Evolutionary conservation across 805 yeast genomes (phyloP), one percentile per base, ranked within the genome.

Genomic region (Vanderwaltozyma yarrowii): DNA sequence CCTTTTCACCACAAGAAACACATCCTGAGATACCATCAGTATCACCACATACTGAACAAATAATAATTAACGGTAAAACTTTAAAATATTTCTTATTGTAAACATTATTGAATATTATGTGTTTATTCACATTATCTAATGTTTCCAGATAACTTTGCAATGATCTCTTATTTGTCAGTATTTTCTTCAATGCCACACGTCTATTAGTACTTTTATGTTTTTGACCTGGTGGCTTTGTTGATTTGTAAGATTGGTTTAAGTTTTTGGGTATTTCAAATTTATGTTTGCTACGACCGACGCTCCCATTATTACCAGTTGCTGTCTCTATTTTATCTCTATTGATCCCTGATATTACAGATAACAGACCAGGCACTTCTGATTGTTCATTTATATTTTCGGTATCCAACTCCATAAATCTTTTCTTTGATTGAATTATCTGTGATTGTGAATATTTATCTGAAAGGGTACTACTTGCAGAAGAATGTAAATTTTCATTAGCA

Each of bases 41-140:
- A 13, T 57, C 59, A 35, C 62, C 62, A 38, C 62, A 60, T 2
- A 58, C 54, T 19, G 64, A 58, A 44, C 64, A 59, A 21, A 52
- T 50, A 1, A 57, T 56, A 23, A 58, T 56, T 23, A 58, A 44
- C 3, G 61, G 60, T 13, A 58, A 40, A 2, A 59, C 61, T 35
- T 58, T 60, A 44, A 56, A 53, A 36, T 44, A 54, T 41, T 52
- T 56, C 35, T 58, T 56, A 37, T 55, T 58, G 41, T 54, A 53
- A 23, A 56, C 57, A 37, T 54, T 54, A 31, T 49, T 47, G 36
- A 49, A 54, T 9, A 60, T 52, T 24, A 55, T 47, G 35, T 56
- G 55, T 35, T 49, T 51, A 34, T 49, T 53, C 7, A 54, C 52
- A 31, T 53, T 56, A 38, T 50, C 58, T 32, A 60, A 35, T 1